phyloP scores from a whole-genome alignment of 257 asterid species.

The Solanum ossicruentum region DNA sequence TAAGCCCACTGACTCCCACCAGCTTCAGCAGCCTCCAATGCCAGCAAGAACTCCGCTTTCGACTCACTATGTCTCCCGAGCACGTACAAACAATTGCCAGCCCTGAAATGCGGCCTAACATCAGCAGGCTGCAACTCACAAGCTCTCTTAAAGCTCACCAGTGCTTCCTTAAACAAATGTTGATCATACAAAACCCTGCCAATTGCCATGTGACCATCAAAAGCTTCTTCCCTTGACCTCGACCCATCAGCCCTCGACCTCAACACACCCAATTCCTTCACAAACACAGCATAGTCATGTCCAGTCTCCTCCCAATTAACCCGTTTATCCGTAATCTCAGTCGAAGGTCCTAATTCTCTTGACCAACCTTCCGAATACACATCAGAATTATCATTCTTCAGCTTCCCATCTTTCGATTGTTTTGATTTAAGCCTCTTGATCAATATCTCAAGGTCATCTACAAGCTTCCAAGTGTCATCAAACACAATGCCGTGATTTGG shows the following conservation, averaged over 20 bases:
- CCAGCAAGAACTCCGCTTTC: constrained; percentile 74
- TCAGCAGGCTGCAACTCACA: constrained; percentile 86
- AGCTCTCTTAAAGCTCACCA: constrained; percentile 92
- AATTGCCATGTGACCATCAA: constrained; percentile 96
- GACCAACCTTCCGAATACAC: constrained; percentile 94
- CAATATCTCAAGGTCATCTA: constrained; percentile 70
- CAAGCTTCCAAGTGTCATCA: constrained; percentile 90
- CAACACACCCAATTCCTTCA: constrained; percentile 77
- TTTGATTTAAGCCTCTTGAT: constrained; percentile 55
- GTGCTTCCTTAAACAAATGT: constrained; percentile 67
- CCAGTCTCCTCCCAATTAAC: constrained; percentile 76
- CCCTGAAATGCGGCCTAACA: constrained; percentile 90
- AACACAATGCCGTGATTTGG: constrained; percentile 95
- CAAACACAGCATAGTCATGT: constrained; percentile 57
- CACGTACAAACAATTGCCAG: constrained; percentile 82
- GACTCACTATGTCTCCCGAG: constrained; percentile 66
- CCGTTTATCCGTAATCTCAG: constrained; percentile 58
- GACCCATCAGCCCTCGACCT: constrained; percentile 91
- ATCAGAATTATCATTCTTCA: constrained; percentile 68
- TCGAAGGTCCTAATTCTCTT: constrained; percentile 73
- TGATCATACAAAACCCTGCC: constrained; percentile 81
- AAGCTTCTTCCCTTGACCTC: constrained; percentile 84
- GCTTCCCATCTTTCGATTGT: constrained; percentile 69
- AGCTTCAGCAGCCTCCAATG: constrained; percentile 88
- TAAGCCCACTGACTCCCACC: constrained; percentile 99